Base-by-base conservation (phyloP, 2,329 filamentous ascomycete genomes). In the Ophiostoma triangulosporum region DNA sequence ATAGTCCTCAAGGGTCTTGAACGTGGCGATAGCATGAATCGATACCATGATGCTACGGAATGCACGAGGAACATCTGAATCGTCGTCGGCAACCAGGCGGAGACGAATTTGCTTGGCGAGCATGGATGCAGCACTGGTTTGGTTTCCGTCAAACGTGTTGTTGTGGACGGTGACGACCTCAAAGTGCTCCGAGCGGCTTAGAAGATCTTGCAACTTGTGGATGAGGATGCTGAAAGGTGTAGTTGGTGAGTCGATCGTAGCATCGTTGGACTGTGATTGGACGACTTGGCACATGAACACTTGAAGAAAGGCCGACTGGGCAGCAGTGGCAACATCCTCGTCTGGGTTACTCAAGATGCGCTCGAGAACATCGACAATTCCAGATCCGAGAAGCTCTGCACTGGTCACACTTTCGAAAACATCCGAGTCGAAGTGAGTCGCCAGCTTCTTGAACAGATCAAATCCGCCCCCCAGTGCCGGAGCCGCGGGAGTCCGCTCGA, bases 41-140 rank as follows among this genome's bases (percentile, higher is more conserved):
- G 89, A 95, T 1, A 98, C 93, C 85, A 96, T 96, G 58, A 98
- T 94, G 60, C 91, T 95, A 22, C 87, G 80, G 64, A 95, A 97
- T 0, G 84, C 76, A 33, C 83, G 78, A 17, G 93, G 93, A 56
- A 98, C 93, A 49, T 93, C 87, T 0, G 89, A 91, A 48, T 90
- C 84, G 1, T 94, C 90, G 60, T 95, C 90, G 1, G 93, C 91
- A 35, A 90, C 79, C 32, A 98, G 75, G 61, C 88, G 90, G 45
- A 98, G 77, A 32, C 91, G 81, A 32, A 98, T 84, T 64, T 98
- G 93, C 66, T 97, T 97, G 4, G 89, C 90, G 6, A 98, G 76
- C 90, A 98, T 96, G 1, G 91, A 94, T 0, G 91, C 84, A 22
- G 91, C 88, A 64, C 88, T 96, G 67, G 84, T 94, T 56, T 90